These are phyloP conservation scores for Thalassia testudinum DNA, from an alignment of 116 monocot species.

Conservation along the genomic window DNA sequence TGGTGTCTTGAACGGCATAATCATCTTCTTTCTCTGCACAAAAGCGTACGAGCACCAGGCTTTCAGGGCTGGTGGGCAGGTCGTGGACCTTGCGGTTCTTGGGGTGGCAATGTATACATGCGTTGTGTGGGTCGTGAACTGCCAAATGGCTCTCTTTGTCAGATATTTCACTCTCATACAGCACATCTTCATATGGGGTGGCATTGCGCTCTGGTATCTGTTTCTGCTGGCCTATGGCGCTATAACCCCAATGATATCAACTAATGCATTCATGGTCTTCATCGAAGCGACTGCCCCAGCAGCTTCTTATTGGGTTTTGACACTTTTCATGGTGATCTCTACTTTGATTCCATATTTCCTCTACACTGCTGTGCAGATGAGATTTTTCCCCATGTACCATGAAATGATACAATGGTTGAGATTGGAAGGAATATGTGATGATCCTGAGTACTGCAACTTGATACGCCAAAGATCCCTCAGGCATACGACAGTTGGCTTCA, in stretches of 20 bases:
- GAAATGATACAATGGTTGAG: conserved; percentile 34
- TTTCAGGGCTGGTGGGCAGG: conserved; percentile 15
- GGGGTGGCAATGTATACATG: conserved; percentile 44
- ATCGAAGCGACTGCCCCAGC: conserved; percentile 22
- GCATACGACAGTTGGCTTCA: conserved; percentile 16
- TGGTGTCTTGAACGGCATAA: conserved; percentile 12
- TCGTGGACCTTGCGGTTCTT: conserved; percentile 7
- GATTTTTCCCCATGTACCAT: conserved; percentile 42
- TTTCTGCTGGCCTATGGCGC: conserved; percentile 37
- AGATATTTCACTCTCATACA: conserved; percentile 49
- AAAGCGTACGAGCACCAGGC: conserved; percentile 13
- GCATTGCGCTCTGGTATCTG: conserved; percentile 34
- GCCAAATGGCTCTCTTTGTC: conserved; percentile 40
- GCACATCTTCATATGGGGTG: conserved; percentile 44
- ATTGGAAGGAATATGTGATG: conserved; percentile 6
- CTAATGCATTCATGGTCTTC: conserved; percentile 20
- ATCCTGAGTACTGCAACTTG: conserved; percentile 13
- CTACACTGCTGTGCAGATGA: conserved; percentile 18
- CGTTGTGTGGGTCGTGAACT: conserved; percentile 51
- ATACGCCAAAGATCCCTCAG: conserved; percentile 12
- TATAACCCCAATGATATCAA: conserved; percentile 15
- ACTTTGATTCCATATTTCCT: conserved; percentile 31
- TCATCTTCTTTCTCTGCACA: conserved; percentile 23
- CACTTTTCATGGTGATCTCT: conserved; percentile 17
- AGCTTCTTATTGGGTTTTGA: conserved; percentile 24